A percentile compares a stretch with the other conserved stretches of the same genome.
phyloP scores from a whole-genome alignment of 176 grass and related monocot genomes.

The Dendrocalamus sinicus region DNA sequence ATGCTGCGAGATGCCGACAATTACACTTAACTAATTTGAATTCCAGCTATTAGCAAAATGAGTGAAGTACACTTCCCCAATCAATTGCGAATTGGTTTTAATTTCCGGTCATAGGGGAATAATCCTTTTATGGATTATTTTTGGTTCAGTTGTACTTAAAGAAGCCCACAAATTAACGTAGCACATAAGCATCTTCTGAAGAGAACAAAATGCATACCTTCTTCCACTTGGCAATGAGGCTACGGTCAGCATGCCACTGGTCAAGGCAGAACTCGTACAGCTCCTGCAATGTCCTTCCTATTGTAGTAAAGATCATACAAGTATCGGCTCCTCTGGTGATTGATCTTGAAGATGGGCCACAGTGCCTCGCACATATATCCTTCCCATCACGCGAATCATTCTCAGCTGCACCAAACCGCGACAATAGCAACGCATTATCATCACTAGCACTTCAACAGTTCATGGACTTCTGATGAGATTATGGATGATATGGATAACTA shows the following conservation, averaged over 20 bases:
- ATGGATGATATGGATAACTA: neutral
- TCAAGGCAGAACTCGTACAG: constrained; percentile 53
- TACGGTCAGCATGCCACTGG: constrained; percentile 43
- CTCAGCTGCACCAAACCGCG: constrained; percentile 35
- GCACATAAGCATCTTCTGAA: neutral
- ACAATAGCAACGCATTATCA: neutral
- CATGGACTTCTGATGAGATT: neutral
- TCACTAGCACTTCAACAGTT: neutral
- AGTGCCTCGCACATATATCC: constrained; percentile 34
- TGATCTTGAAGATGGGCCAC: constrained; percentile 42
- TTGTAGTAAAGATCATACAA: constrained; percentile 60
- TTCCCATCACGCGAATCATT: constrained; percentile 55
- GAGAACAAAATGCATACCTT: constrained; percentile 28
- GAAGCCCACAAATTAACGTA: neutral
- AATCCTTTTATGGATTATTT: neutral
- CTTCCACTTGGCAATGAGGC: constrained; percentile 59
- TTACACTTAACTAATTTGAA: neutral
- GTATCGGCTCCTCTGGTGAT: constrained; percentile 52
- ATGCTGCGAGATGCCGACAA: neutral
- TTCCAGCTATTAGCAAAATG: neutral
- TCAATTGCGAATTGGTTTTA: neutral
- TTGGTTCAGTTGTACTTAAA: neutral
- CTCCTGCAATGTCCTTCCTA: constrained; percentile 29
- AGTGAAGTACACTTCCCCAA: constrained; percentile 35
- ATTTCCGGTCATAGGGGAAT: neutral